Conservation (phyloP, 2,329 filamentous ascomycete genomes). For the Pyricularia sp. region DNA sequence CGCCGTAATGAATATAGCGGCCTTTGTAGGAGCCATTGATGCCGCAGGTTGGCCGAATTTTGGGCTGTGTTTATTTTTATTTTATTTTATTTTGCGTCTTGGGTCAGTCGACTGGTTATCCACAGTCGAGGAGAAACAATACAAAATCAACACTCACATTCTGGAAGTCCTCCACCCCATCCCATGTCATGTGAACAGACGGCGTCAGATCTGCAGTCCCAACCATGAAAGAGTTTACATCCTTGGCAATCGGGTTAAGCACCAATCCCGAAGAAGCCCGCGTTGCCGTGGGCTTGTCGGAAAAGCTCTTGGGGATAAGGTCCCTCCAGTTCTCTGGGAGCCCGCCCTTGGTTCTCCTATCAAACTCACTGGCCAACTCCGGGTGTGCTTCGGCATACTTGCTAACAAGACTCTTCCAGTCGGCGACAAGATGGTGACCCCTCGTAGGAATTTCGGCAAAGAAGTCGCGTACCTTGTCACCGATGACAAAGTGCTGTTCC, state of each 20-base stretch:
- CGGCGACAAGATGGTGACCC: constrained; percentile 30
- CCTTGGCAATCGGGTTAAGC: constrained; percentile 31
- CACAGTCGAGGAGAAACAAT: neutral
- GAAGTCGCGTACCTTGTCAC: constrained; percentile 34
- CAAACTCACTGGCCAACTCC: constrained; percentile 26
- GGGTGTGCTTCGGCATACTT: constrained; percentile 11
- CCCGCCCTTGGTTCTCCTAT: constrained; percentile 31
- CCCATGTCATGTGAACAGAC: constrained; percentile 36
- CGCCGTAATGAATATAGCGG: constrained; percentile 44
- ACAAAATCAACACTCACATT: constrained; percentile 19
- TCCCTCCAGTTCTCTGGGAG: constrained; percentile 35
- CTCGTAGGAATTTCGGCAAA: constrained; percentile 33
- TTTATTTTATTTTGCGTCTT: neutral
- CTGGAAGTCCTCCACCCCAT: constrained; percentile 36
- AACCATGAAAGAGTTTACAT: constrained; percentile 28
- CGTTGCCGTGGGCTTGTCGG: constrained; percentile 34
- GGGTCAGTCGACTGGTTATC: neutral
- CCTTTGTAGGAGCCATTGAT: constrained; percentile 27
- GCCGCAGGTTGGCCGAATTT: constrained; percentile 11
- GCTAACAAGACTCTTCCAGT: constrained; percentile 30
- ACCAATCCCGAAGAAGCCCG: constrained; percentile 32
- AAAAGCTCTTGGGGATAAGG: constrained; percentile 35
- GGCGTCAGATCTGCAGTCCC: constrained; percentile 33
- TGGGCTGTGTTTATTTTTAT: constrained; percentile 7
- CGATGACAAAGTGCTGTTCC: constrained; percentile 30